These are phyloP conservation scores for Cytospora chrysosperma DNA, from an alignment of 2,329 filamentous ascomycete genomes.

Conservation along the genomic window DNA sequence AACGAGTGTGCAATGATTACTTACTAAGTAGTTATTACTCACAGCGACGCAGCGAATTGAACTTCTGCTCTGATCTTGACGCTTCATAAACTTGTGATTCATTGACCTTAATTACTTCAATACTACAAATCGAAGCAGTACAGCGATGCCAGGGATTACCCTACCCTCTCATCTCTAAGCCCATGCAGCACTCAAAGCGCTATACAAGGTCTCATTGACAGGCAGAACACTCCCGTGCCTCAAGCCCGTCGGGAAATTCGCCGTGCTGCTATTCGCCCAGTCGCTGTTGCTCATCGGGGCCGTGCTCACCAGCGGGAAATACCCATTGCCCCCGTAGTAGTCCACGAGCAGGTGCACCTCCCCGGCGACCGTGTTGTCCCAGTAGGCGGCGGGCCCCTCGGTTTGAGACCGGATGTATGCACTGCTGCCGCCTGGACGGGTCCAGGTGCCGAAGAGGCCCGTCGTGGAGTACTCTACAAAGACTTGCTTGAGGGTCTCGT, in stretches of 20 bases:
- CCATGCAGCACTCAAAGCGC: slow-evolving; percentile 37
- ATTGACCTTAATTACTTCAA: no score
- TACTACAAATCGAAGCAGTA: no score
- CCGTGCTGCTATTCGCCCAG: slow-evolving; percentile 45
- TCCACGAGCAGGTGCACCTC: slow-evolving; percentile 50
- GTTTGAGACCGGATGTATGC: slow-evolving; percentile 44
- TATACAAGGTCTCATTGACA: slow-evolving; percentile 42
- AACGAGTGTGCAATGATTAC: no score
- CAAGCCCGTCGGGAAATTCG: slow-evolving; percentile 45
- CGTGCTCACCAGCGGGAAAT: slow-evolving; percentile 47
- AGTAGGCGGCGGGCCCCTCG: slow-evolving; percentile 46
- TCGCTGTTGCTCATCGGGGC: slow-evolving; percentile 42
- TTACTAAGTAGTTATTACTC: no score
- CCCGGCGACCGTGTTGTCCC: slow-evolving; percentile 40
- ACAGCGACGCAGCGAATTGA: no score
- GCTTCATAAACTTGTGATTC: no score
- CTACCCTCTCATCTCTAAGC: not conserved
- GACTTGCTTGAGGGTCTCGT: slow-evolving; percentile 51
- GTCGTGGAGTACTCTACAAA: slow-evolving; percentile 48
- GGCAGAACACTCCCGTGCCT: slow-evolving; percentile 53
- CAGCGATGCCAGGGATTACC: not conserved
- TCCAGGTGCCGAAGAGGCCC: slow-evolving; percentile 54
- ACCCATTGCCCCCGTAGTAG: slow-evolving; percentile 47
- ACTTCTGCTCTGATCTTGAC: no score
- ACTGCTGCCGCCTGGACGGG: slow-evolving; percentile 42